phyloP scores from a whole-genome alignment of 192 early-diverging fungal species.

The Chytriomyces confervae region DNA sequence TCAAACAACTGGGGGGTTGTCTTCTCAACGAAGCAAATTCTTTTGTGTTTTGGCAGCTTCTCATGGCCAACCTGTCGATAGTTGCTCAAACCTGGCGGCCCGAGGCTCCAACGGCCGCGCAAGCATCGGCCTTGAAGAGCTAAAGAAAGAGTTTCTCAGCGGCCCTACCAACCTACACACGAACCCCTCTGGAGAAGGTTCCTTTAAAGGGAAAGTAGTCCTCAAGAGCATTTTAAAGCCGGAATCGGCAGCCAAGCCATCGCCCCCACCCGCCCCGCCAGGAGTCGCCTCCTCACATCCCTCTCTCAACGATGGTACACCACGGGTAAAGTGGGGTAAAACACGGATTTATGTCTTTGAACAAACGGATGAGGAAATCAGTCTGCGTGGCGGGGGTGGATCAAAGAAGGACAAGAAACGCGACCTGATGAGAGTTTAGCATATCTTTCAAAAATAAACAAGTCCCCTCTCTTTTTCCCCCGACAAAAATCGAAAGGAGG shows the following conservation, averaged over 20 bases:
- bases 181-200: background rate
- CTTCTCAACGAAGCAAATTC: background rate
- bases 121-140: conserved; percentile 9
- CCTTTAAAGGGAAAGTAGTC: background rate
- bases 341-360: conserved; percentile 12
- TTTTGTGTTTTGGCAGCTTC: background rate
- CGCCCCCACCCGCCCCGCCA: background rate
- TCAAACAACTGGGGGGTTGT: background rate
- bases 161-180: conserved; percentile 1
- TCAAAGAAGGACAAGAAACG: conserved; percentile 20
- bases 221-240: conserved; percentile 22
- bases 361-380: conserved; percentile 5
- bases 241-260: background rate
- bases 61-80: background rate
- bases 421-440: conserved; percentile 21
- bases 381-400: background rate
- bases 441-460: background rate
- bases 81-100: background rate
- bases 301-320: background rate
- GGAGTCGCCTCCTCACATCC: background rate
- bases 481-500: background rate
- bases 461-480: background rate
- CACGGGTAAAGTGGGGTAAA: conserved; percentile 7
- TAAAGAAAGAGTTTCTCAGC: conserved; percentile 12
- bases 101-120: background rate